Base-by-base conservation (phyloP, 768 basidiomycete species). In the Tylopilus sp. region DNA sequence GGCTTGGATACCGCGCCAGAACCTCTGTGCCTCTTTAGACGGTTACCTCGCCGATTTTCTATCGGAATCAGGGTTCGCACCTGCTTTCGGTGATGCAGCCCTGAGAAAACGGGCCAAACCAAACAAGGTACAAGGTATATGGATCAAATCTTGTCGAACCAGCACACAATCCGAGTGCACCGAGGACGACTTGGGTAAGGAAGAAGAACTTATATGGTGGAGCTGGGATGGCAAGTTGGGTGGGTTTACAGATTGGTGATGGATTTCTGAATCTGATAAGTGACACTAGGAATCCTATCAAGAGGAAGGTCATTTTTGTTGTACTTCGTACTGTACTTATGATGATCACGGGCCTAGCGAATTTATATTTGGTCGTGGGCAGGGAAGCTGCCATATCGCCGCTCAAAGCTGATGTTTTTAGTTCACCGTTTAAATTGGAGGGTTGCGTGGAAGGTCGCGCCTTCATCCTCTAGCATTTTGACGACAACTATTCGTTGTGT, bases 181-280 rank as follows among this genome's bases (percentile, higher is more conserved):
- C 3, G 60, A 58, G 3, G 55, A 57, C 31, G 57, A 58, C 22
- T 47, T 60, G 48, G 57, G 51, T 10, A 77, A 77, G 55, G 73
- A 71, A 4, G 74, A 76, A 23, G 78, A 79, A 53, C 57, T 72
- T 63, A 77, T 79, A 45, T 79, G 78, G 78, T 79, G 78, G 77
- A 67, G 61, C 36, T 79, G 78, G 78, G 67, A 79, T 36, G 77
- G 77, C 12, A 77, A 72, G 55, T 51, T 79, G 52, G 64, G 60
- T 20, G 77, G 78, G 5, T 79, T 79, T 57, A 52, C 67, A n/a
- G 77, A 77, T 50, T 79, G 75, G 74, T 78, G 43, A 66, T 13
- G 45, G 28, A 26, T 28, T 13, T 30, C 4, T 3, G 25, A 10
- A 11, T 42, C 25, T 3, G 41, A 18, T 7, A 9, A 26, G 41